Evolutionary conservation across 1,284 basidiomycete genomes (phyloP), one percentile per base, ranked within the genome.

Genomic region (Heterobasidion parviporum): DNA sequence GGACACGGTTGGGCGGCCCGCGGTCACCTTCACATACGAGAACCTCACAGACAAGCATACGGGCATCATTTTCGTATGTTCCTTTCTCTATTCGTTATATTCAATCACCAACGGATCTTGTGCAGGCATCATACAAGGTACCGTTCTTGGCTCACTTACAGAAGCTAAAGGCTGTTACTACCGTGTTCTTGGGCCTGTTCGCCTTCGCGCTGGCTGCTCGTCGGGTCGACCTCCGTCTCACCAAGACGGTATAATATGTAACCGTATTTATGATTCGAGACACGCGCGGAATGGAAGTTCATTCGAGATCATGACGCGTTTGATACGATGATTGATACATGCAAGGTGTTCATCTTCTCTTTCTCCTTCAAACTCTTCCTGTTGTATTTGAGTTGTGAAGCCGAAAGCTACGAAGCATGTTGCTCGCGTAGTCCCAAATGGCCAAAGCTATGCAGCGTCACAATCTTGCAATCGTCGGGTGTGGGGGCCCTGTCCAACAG

Each of bases 1-100:
- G 44, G 96, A 99, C 70, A 94, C 94, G n/a, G 80, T 80, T 20
- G 96, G 97, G 18, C 85, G 96, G 44, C 92, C 92, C 3, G 78
- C 81, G 3, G 73, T 98, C 53, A 81, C 80, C 2, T 76, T 98
- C 59, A 72, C 78, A 53, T 95, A 94, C 72, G 72, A 80, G 47
- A 72, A 86, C 57, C 76, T 94, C 57, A 94, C 92, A 0, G 83
- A 91, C 65, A 84, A 80, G 63, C 94, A 98, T 68, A 80, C 80
- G 9, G 82, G 83, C 54, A 74, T 79, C 53, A 82, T 94, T 63
- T 88, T 84, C 67, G 88, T 91, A 62, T 63, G 88, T 76, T 18
- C 50, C 56, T 16, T 45, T 54, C 16, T 8, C 38, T 46, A 53
- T 41, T 44, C 43, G 53, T 41, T 36, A 15, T 53, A 44, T 51